These are phyloP conservation scores for Neurospora discreta DNA, from an alignment of 495 filamentous ascomycete species.

Conservation along the genomic window DNA sequence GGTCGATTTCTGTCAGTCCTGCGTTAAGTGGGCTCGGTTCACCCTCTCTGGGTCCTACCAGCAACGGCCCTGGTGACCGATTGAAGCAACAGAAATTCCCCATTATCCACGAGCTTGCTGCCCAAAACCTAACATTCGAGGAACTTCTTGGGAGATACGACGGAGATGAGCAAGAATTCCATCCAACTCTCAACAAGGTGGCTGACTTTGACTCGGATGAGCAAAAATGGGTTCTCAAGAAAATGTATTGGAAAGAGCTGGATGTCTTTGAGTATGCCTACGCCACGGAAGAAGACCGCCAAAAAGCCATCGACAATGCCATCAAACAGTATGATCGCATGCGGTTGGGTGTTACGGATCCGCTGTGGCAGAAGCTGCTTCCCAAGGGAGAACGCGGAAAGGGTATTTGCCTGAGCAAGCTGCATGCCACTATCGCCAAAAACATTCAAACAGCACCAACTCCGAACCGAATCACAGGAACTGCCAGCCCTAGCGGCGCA, in stretches of 20 bases:
- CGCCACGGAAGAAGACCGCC: slow-evolving; percentile 51
- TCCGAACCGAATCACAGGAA: slow-evolving; percentile 47
- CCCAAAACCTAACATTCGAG: slow-evolving; percentile 46
- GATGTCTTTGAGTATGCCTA: slow-evolving; percentile 74
- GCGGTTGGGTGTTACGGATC: slow-evolving; percentile 59
- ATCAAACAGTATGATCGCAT: slow-evolving; percentile 69
- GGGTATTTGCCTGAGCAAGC: slow-evolving; percentile 66
- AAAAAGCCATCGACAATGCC: slow-evolving; percentile 75
- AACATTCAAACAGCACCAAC: slow-evolving; percentile 42
- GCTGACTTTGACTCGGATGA: slow-evolving; percentile 42
- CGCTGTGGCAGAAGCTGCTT: slow-evolving; percentile 70
- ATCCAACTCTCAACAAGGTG: slow-evolving; percentile 45
- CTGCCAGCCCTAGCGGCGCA: slow-evolving; percentile 43
- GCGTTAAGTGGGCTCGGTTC: slow-evolving; percentile 40
- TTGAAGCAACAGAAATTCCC: slow-evolving; percentile 44
- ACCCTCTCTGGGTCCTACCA: slow-evolving; percentile 40
- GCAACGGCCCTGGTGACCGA: slow-evolving; percentile 41
- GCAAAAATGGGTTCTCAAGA: slow-evolving; percentile 56
- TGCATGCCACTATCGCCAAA: slow-evolving; percentile 50
- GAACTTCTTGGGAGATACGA: slow-evolving; percentile 45
- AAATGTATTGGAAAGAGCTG: slow-evolving; percentile 68
- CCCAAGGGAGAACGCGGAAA: slow-evolving; percentile 66
- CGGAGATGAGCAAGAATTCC: slow-evolving; percentile 44
- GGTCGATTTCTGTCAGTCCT: slow-evolving; percentile 56
- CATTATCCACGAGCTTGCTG: slow-evolving; percentile 65